phyloP scores from a whole-genome alignment of 148 eudicot species.

The Chenopodium formosanum region DNA sequence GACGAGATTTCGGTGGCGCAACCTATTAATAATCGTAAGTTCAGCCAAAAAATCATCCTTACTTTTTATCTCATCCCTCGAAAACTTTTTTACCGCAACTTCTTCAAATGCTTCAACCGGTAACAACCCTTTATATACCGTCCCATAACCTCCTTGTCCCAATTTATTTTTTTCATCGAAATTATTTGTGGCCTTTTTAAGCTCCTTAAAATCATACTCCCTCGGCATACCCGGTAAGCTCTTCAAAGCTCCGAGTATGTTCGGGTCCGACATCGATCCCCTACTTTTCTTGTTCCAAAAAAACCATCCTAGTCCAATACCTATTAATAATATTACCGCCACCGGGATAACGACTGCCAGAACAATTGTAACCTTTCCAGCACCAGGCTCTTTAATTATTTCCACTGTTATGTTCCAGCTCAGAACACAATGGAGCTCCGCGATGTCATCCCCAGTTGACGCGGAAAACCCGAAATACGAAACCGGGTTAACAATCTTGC shows the following conservation, averaged over 20 bases:
- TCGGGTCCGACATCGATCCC: conserved; percentile 32
- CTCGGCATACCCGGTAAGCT: conserved; percentile 76
- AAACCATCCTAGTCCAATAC: conserved; percentile 10
- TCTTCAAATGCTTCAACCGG: conserved; percentile 48
- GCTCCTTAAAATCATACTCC: conserved; percentile 65
- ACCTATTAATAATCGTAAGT: conserved; percentile 80
- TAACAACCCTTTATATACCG: conserved; percentile 59
- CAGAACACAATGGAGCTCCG: conserved; percentile 68
- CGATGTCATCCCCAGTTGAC: conserved; percentile 44
- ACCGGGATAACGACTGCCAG: conserved; percentile 16
- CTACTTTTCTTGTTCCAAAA: conserved; percentile 21
- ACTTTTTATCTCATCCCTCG: conserved; percentile 69
- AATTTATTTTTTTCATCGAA: conserved; percentile 66
- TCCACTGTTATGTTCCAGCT: conserved; percentile 82
- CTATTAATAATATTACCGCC: conserved; percentile 19
- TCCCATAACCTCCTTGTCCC: conserved; percentile 83
- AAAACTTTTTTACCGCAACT: conserved; percentile 80
- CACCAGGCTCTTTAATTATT: conserved; percentile 16
- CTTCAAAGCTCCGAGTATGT: conserved; percentile 55
- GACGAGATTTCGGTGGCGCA: conserved; percentile 84
- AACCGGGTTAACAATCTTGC: conserved; percentile 31
- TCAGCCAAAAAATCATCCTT: conserved; percentile 88
- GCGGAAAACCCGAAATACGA: conserved; percentile 89
- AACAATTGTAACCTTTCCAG: not conserved
- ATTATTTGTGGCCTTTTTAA: conserved; percentile 65